Base-by-base conservation (phyloP, 441 rosid genomes). In the Syzygium malaccense region DNA sequence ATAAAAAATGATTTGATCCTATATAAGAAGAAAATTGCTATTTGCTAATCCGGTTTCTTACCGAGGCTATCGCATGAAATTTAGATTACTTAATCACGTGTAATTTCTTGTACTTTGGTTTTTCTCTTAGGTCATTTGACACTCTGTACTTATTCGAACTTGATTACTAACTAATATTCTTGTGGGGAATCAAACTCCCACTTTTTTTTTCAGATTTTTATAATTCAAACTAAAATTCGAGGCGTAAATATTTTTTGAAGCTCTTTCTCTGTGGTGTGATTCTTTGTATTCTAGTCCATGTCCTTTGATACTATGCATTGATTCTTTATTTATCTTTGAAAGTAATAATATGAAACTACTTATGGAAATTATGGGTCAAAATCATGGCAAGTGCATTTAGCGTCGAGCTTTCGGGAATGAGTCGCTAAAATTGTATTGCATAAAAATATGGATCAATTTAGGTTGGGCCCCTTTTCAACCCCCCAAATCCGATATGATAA, bases 401-500 rank as follows among this genome's bases (percentile, higher is more conserved):
- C 3, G 5, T 14, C 25, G 62, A 25, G 62, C 62, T 9, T 25
- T 57, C 0, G n/a, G 4, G 62, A 25, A 57, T 10, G 62, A 57
- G n/a, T 57, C n/a, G 0, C 0, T 25, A 5, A 57, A 57, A 57
- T 57, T 23, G 8, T 57, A 57, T 25, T 57, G n/a, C n/a, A 57
- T 57, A 25, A 57, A 57, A 57, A 4, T 2, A 57, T 57, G 8
- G 14, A 7, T 60, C 6, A 13, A 60, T 60, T 12, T 60, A 14
- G 4, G 0, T 12, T 5, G 66, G 66, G 1, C 14, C 66, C 14
- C 28, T 60, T 26, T 28, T 0, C 0, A 7, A 60, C 15, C 0
- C 10, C 20, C 78, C 0, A n/a, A 9, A 60, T 26, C 13, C 0
- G 0, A 60, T 26, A 0, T 28, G 15, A 60, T 28, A 13, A 60